phyloP scores from a whole-genome alignment of 2,329 filamentous ascomycete genomes.

The Calonectria henricotiae region DNA sequence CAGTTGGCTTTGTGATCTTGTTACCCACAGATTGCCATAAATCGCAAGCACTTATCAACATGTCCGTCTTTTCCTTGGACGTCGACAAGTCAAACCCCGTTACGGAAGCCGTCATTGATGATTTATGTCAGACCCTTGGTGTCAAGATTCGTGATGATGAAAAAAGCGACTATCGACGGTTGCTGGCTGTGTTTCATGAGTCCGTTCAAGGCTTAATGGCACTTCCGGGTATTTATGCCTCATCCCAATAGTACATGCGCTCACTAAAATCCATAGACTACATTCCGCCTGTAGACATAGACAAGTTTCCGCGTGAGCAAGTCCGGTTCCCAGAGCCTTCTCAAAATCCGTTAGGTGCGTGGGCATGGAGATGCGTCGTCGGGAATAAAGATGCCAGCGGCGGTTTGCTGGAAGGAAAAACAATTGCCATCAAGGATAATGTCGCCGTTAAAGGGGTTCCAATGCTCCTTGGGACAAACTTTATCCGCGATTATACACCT shows the following conservation, averaged over 20 bases:
- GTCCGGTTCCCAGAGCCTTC: background rate
- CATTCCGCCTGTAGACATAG: background rate
- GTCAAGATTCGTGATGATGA: slow-evolving; percentile 15
- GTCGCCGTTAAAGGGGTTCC: slow-evolving; percentile 24
- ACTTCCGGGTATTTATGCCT: background rate
- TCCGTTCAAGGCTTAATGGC: slow-evolving; percentile 14
- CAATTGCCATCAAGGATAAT: slow-evolving; percentile 26
- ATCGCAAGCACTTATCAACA: background rate
- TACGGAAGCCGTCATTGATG: background rate
- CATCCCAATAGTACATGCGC: rapidly evolving
- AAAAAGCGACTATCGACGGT: slow-evolving; percentile 15
- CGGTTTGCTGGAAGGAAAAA: slow-evolving; percentile 14
- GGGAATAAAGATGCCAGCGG: background rate
- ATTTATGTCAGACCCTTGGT: slow-evolving; percentile 1
- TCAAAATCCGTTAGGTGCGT: slow-evolving; percentile 4
- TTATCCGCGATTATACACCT: slow-evolving; percentile 18
- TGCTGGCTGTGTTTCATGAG: slow-evolving; percentile 16
- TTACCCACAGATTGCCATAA: background rate
- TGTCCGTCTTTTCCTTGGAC: slow-evolving; percentile 16
- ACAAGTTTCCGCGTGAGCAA: background rate
- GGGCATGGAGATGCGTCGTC: slow-evolving; percentile 24
- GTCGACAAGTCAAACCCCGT: slow-evolving; percentile 17
- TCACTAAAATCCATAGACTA: slow-evolving; percentile 6
- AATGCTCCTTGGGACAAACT: slow-evolving; percentile 19
- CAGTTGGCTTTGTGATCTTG: background rate